A percentile compares a stretch with the other conserved stretches of the same genome.
Evolutionary conservation across 176 grass and related monocot species (phyloP).

Genomic region (Areca catechu): DNA sequence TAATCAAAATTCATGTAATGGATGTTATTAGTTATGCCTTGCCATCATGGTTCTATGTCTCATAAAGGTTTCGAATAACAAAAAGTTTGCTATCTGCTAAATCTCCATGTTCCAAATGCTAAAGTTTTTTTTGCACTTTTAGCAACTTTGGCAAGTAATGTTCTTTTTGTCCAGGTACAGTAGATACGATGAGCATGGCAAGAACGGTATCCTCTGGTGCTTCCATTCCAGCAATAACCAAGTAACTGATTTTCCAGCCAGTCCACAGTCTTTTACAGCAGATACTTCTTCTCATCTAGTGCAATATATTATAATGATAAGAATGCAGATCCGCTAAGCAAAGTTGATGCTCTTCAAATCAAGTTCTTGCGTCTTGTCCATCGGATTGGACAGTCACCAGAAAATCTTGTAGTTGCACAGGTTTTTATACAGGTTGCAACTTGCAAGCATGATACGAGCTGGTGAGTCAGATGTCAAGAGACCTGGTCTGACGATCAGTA

Average conservation of each 20-base stretch:
- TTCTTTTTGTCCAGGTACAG: constrained; percentile 22
- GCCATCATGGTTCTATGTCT: no score
- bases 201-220: constrained; percentile 17
- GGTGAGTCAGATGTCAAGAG: constrained; percentile 51
- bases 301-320: constrained; percentile 20
- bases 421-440: constrained; percentile 64
- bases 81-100: no score
- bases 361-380: constrained; percentile 54
- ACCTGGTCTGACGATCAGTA: constrained; percentile 40
- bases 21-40: no score
- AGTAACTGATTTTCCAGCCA: constrained; percentile 15
- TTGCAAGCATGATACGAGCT: constrained; percentile 59
- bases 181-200: constrained; percentile 7
- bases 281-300: constrained; percentile 16
- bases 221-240: constrained; percentile 13
- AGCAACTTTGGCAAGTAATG: neutral
- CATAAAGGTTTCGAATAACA: no score
- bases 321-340: constrained; percentile 34
- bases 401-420: constrained; percentile 44
- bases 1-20: no score
- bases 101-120: no score
- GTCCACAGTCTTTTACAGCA: constrained; percentile 17
- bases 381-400: constrained; percentile 47
- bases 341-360: constrained; percentile 61
- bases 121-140: no score